A percentile compares a stretch with the other conserved stretches of the same genome.
phyloP scores from a whole-genome alignment of 495 filamentous ascomycete species.

The Parathielavia hyrcaniae region DNA sequence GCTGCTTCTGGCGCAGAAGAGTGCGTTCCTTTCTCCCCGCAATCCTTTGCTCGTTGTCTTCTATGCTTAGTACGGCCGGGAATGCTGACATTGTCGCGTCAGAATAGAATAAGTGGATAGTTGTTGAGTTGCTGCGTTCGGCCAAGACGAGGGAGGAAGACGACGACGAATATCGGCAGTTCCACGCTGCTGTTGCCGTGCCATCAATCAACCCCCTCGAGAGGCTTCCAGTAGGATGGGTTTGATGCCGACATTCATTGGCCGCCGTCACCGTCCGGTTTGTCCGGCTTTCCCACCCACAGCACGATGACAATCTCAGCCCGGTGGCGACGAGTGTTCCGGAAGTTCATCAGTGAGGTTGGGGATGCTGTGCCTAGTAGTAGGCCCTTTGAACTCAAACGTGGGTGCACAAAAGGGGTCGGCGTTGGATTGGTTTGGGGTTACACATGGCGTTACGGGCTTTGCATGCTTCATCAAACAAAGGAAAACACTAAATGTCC shows the following conservation, averaged over 20 bases:
- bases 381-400: background rate
- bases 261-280: no score
- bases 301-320: background rate
- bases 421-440: constrained; percentile 14
- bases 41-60: background rate
- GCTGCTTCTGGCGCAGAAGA: constrained; percentile 76
- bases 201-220: no score
- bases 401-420: background rate
- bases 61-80: background rate
- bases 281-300: no score
- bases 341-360: background rate
- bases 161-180: no score
- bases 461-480: constrained; percentile 6
- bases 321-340: background rate
- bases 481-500: constrained; percentile 3
- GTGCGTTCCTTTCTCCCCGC: constrained; percentile 41
- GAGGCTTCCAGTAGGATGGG: no score
- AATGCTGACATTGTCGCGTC: background rate
- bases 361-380: background rate
- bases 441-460: constrained; percentile 13
- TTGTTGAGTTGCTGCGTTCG: background rate
- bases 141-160: no score
- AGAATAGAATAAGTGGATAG: background rate
- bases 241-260: no score
- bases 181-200: no score